Evolutionary conservation across 805 yeast genomes (phyloP).

Genomic region (Candida nanaspora): DNA sequence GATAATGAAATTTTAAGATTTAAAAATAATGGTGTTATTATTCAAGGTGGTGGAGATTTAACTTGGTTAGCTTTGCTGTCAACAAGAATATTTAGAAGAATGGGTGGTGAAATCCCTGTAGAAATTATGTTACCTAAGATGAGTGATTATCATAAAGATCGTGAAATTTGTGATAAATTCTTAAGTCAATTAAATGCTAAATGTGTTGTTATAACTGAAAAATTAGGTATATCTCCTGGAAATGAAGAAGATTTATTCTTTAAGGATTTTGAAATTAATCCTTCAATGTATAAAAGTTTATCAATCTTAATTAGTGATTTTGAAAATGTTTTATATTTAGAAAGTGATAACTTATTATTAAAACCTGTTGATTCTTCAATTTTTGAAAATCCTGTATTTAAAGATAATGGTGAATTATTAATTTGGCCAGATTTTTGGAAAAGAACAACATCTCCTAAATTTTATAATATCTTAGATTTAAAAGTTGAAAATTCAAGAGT

Average conservation of each 20-base stretch:
- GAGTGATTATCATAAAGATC: slow-evolving; percentile 31
- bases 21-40: slow-evolving; percentile 53
- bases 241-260: slow-evolving; percentile 33
- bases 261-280: slow-evolving; percentile 27
- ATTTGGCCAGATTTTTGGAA: slow-evolving; percentile 84
- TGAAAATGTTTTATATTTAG: slow-evolving; percentile 38
- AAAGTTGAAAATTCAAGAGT: slow-evolving; percentile 27
- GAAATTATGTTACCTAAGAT: slow-evolving; percentile 37
- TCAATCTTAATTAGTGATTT: slow-evolving; percentile 37
- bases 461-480: slow-evolving; percentile 49
- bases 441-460: slow-evolving; percentile 65
- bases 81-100: slow-evolving; percentile 39
- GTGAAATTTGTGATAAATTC: slow-evolving; percentile 39
- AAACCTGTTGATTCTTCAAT: slow-evolving; percentile 30
- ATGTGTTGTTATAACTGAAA: slow-evolving; percentile 49
- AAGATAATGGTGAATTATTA: slow-evolving; percentile 42
- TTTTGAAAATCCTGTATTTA: slow-evolving; percentile 40
- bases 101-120: slow-evolving; percentile 39
- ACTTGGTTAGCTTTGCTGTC: slow-evolving; percentile 56
- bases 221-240: slow-evolving; percentile 30
- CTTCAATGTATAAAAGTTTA: slow-evolving; percentile 26
- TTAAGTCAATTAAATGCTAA: slow-evolving; percentile 45
- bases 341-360: slow-evolving; percentile 38
- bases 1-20: slow-evolving; percentile 3
- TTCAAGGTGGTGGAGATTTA: slow-evolving; percentile 61